A percentile compares a stretch with the other conserved stretches of the same genome.
These are phyloP conservation scores for Schizochytrium sp. DNA, from an alignment of 108 stramenopile genomes.

Conservation along the genomic window DNA sequence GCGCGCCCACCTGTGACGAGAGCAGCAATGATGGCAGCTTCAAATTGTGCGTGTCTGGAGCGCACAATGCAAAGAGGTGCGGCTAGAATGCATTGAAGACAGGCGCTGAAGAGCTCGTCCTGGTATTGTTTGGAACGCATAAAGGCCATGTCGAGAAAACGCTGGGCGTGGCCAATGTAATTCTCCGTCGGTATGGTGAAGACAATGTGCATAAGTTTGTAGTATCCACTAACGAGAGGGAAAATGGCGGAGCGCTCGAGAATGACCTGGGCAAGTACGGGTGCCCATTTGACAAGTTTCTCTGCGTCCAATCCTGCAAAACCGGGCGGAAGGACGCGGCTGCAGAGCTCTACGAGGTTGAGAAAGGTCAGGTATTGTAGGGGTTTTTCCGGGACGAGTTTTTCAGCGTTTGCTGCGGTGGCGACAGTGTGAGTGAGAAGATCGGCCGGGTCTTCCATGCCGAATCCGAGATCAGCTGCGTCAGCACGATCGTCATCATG, in stretches of 20 bases:
- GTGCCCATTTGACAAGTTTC: neutral
- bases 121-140: neutral
- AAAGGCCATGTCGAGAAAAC: neutral
- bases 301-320: neutral
- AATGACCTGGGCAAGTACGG: neutral
- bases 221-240: neutral
- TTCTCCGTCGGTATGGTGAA: neutral
- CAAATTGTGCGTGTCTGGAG: neutral
- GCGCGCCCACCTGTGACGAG: neutral
- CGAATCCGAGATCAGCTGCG: neutral
- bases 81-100: neutral
- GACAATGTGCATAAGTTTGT: neutral
- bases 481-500: neutral
- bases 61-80: neutral
- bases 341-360: conserved; percentile 8
- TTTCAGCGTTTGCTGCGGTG: neutral
- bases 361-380: neutral
- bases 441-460: neutral
- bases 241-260: neutral
- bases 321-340: neutral
- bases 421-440: neutral
- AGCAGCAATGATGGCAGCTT: neutral
- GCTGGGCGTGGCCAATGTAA: neutral
- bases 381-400: neutral
- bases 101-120: neutral